Base-by-base conservation (phyloP, 306 rosid species). In the Cucurbita maxima region DNA sequence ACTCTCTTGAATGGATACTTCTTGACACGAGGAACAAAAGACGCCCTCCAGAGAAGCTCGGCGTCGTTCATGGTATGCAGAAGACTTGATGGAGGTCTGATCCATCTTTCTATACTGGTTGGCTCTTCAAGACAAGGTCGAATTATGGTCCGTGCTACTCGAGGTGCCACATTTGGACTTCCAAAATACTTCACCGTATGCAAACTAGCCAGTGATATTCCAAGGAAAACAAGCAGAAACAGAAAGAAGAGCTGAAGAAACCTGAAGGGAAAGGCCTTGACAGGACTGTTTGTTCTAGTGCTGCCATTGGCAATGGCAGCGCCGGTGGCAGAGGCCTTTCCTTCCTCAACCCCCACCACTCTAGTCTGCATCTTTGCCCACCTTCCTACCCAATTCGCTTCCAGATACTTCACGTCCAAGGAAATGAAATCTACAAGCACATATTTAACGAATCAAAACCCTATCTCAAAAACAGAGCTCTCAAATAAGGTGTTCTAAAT, bases 31-130 rank as follows among this genome's bases (percentile, higher is more conserved):
- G 92, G 86, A 76, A 51, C 87, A 73, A 80, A 82, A 54, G 92
- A 82, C 54, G 92, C 89, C 30, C 86, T 70, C 92, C 92, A 88
- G 19, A 85, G 80, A 51, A 88, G 84, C 16, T 88, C 89, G 14
- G 68, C 58, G 75, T 88, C 92, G 72, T 75, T 82, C 88, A 88
- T 82, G 74, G 58, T 22, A 63, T 88, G 92, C 81, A 79, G 48
- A 76, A 85, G 79, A 73, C 40, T 79, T 18, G 86, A 70, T 54
- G 87, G 82, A 80, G 92, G 84, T 80, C 67, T 80, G 76, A 79
- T 73, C 88, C 84, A 88, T 79, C 68, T 85, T 51, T 83, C 86
- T 70, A 79, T 12, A 25, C 79, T 72, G 5, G 38, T 71, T 34
- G 82, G 76, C 72, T 77, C 66, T 76, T 77, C 76, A 80, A 80